A percentile compares a stretch with the other conserved stretches of the same genome.
These are phyloP conservation scores for Dictyostelium brefeldianum DNA, from an alignment of 78 protist genomes.

Conservation along the genomic window DNA sequence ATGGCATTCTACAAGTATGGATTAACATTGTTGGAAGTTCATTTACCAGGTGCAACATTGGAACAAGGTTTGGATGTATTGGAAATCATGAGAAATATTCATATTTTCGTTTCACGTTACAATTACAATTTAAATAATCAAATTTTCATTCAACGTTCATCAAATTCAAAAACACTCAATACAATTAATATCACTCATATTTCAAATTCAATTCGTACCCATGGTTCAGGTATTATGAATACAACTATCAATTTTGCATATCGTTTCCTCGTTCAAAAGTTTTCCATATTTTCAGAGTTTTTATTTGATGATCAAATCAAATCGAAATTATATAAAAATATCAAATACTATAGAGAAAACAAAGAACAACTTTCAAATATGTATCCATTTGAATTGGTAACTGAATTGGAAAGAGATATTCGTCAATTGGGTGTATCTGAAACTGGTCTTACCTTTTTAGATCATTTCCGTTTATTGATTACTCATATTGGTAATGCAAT, in stretches of 20 bases:
- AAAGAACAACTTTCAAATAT: conserved; percentile 58
- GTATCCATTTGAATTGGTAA: conserved; percentile 94
- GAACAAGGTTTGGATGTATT: conserved; percentile 97
- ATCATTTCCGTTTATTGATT: conserved; percentile 94
- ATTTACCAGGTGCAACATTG: conserved; percentile 92
- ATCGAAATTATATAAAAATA: conserved; percentile 87
- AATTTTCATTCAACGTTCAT: conserved; percentile 90
- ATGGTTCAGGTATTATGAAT: conserved; percentile 98
- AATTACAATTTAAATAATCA: conserved; percentile 97
- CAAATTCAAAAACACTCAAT: conserved; percentile 88
- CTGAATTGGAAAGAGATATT: conserved; percentile 89
- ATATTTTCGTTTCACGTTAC: conserved; percentile 95
- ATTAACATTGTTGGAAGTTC: conserved; percentile 84
- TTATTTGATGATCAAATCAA: conserved; percentile 97
- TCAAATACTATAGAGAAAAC: conserved; percentile 76
- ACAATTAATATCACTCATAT: conserved; percentile 95
- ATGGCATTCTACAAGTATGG: conserved; percentile 94
- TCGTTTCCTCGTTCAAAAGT: conserved; percentile 87
- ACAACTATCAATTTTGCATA: conserved; percentile 97
- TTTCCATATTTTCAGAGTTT: conserved; percentile 94
- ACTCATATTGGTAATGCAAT: conserved; percentile 97
- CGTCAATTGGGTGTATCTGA: conserved; percentile 88
- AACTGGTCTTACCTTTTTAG: conserved; percentile 88
- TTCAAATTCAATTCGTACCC: conserved; percentile 97
- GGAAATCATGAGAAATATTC: conserved; percentile 97